Conservation (phyloP, 2,329 filamentous ascomycete genomes). For the Gremmenia infestans region DNA sequence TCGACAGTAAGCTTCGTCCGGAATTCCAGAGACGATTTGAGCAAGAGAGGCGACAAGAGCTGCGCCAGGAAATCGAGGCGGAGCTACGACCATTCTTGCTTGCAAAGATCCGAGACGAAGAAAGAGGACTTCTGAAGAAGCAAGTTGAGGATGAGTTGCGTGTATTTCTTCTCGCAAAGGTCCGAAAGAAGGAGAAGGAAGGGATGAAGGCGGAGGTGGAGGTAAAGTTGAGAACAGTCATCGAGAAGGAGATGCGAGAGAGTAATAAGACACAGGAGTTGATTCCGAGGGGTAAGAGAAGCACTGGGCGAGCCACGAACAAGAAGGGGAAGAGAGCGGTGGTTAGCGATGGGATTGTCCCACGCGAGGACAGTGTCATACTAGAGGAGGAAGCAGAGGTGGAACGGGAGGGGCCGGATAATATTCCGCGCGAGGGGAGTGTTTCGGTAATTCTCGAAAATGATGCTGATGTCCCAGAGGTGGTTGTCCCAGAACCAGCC, state of each 20-base stretch:
- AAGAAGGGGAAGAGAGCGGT: no score
- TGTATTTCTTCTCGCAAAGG: background rate
- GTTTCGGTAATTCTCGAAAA: no score
- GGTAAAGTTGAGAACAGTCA: background rate
- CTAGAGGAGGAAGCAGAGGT: no score
- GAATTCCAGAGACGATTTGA: background rate
- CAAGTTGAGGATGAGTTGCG: background rate
- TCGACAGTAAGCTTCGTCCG: background rate
- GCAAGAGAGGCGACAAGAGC: background rate
- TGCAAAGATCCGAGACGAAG: background rate
- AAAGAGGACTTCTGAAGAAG: conserved; percentile 1
- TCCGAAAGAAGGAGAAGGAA: background rate
- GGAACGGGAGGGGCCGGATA: no score
- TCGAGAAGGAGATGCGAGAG: conserved; percentile 1
- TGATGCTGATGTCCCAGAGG: no score
- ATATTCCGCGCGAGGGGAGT: no score
- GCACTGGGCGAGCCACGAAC: background rate
- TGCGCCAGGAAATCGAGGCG: background rate
- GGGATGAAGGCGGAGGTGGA: background rate
- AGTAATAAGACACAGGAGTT: background rate
- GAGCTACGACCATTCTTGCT: background rate
- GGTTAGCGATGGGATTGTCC: no score
- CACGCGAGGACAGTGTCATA: no score
- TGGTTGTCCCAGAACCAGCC: no score
- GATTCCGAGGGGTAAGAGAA: background rate